Conservation (phyloP, 2,329 filamentous ascomycete genomes). For the Colletotrichum cordylinicola region DNA sequence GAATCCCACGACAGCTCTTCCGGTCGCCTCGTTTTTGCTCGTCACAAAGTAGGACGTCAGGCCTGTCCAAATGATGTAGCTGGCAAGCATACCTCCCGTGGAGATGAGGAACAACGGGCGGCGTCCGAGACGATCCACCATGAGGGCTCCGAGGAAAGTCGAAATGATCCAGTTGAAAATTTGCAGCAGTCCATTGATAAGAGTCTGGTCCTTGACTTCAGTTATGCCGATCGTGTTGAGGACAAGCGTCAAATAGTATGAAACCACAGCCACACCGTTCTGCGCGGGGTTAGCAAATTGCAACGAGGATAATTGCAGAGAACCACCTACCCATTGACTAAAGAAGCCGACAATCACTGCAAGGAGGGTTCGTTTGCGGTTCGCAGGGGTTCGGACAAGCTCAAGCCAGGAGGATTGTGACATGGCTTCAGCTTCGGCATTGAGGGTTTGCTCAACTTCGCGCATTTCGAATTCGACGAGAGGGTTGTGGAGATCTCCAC, state of each 20-base stretch:
- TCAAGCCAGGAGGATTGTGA: constrained; percentile 30
- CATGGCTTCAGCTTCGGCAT: constrained; percentile 58
- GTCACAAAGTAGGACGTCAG: background rate
- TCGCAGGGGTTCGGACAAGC: constrained; percentile 32
- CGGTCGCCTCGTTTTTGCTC: constrained; percentile 8
- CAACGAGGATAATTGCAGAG: background rate
- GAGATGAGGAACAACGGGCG: constrained; percentile 51
- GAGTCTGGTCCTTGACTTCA: constrained; percentile 37
- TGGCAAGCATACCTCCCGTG: constrained; percentile 30
- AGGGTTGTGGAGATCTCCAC: constrained; percentile 47
- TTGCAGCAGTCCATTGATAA: constrained; percentile 41
- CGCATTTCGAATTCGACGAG: constrained; percentile 42
- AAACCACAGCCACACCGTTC: constrained; percentile 38
- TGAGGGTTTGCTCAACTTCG: constrained; percentile 43
- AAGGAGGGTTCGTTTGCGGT: constrained; percentile 31
- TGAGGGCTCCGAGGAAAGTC: constrained; percentile 37
- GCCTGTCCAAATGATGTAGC: constrained; percentile 31
- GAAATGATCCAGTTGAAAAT: constrained; percentile 17
- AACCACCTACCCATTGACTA: constrained; percentile 24
- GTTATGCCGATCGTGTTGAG: constrained; percentile 36
- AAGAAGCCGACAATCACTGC: constrained; percentile 30
- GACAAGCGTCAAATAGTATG: constrained; percentile 41
- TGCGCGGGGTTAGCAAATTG: background rate
- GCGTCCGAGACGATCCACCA: constrained; percentile 42
- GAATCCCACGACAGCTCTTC: constrained; percentile 23